Conservation (phyloP, 2,329 filamentous ascomycete species). For the Setomelanomma holmii region DNA sequence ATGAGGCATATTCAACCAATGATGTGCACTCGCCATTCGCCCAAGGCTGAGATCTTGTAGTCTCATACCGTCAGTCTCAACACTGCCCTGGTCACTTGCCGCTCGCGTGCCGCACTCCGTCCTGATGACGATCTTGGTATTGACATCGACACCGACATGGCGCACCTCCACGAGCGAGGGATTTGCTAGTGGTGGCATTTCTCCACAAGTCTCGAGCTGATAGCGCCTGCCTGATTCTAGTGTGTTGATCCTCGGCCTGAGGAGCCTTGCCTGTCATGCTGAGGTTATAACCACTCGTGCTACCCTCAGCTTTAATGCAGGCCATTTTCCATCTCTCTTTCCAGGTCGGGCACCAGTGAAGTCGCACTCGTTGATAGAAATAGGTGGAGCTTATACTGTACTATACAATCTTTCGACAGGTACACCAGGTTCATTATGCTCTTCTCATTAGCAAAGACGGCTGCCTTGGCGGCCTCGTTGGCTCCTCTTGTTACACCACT, state of each 20-base stretch:
- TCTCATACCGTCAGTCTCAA: conserved; percentile 11
- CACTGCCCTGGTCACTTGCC: conserved; percentile 14
- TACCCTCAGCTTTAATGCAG: conserved; percentile 16
- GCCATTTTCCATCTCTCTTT: conserved; percentile 15
- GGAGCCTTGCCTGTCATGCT: conserved; percentile 15
- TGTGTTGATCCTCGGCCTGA: conserved; percentile 17
- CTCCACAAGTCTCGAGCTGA: conserved; percentile 23
- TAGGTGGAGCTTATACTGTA: conserved; percentile 3
- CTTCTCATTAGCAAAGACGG: conserved; percentile 3
- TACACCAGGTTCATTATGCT: conserved; percentile 17
- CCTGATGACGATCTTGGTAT: conserved; percentile 24
- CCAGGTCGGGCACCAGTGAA: conserved; percentile 6
- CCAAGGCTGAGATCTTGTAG: conserved; percentile 18
- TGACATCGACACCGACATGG: conserved; percentile 17
- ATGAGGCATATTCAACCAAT: conserved; percentile 9
- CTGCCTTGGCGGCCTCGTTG: conserved; percentile 21
- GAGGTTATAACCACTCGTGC: conserved; percentile 25
- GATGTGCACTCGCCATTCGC: conserved; percentile 9
- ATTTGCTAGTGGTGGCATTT: conserved; percentile 28
- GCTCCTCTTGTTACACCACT: conserved; percentile 22
- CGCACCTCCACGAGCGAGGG: conserved; percentile 15
- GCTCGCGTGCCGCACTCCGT: conserved; percentile 18
- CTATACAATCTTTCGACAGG: conserved; percentile 11
- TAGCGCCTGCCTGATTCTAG: conserved; percentile 12
- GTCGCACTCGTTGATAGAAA: conserved; percentile 6